Conservation (phyloP, 2,329 filamentous ascomycete species). For the Fusarium nisikadoi region DNA sequence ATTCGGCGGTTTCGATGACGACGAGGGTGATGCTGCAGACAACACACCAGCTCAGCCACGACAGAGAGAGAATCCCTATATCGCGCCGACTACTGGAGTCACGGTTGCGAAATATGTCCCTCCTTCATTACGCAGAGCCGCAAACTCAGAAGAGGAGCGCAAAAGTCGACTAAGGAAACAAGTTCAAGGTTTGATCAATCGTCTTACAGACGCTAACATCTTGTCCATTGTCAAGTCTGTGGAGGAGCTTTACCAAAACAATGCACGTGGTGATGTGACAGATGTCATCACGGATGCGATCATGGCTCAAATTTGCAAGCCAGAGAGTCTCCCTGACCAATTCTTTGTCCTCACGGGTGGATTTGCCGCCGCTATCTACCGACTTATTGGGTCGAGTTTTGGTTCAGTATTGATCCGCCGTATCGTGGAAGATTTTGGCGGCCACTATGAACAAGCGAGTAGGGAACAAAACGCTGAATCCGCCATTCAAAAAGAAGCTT, state of each 20-base stretch:
- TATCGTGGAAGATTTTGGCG: constrained; percentile 79
- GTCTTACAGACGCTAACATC: constrained; percentile 90
- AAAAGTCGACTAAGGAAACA: constrained; percentile 78
- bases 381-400: constrained; percentile 87
- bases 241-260: constrained; percentile 83
- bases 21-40: constrained; percentile 45
- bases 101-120: constrained; percentile 82
- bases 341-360: constrained; percentile 92
- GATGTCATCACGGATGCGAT: constrained; percentile 81
- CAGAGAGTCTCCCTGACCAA: constrained; percentile 82
- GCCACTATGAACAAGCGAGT: constrained; percentile 65
- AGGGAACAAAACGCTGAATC: constrained; percentile 54
- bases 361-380: constrained; percentile 89
- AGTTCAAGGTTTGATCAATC: constrained; percentile 89
- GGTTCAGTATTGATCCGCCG: constrained; percentile 86
- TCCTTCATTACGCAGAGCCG: constrained; percentile 77
- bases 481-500: constrained; percentile 52
- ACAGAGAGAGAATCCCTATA: constrained; percentile 85
- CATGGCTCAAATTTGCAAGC: constrained; percentile 81
- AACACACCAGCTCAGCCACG: constrained; percentile 54
- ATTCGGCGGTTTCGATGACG: constrained; percentile 55
- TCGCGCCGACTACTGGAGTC: constrained; percentile 70
- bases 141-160: constrained; percentile 72
- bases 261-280: constrained; percentile 90
- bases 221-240: constrained; percentile 84